Evolutionary conservation across 306 rosid species (phyloP).

Genomic region (cucumber (Cucumis sativus)): Cucumber_9930_V3 NC_026655.2:1833001-1833500

Average conservation of each 20-base stretch:
- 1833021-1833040: slow-evolving; percentile 63
- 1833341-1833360: neutral
- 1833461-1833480: slow-evolving; percentile 40
- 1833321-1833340: neutral
- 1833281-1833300: neutral
- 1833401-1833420: neutral
- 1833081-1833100: slow-evolving; percentile 18
- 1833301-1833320: neutral
- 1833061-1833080: slow-evolving; percentile 1
- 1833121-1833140: slow-evolving; percentile 67
- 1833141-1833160: slow-evolving; percentile 97
- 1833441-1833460: neutral
- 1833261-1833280: neutral
- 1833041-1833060: slow-evolving; percentile 2
- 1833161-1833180: slow-evolving; percentile 27
- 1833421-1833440: neutral
- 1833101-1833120: slow-evolving; percentile 61
- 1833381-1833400: neutral
- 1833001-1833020: slow-evolving; percentile 89
- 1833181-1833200: neutral
- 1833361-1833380: neutral
- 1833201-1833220: neutral
- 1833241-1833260: neutral
- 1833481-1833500: slow-evolving; percentile 83
- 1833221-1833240: neutral